A percentile compares a stretch with the other conserved stretches of the same genome.
Evolutionary conservation across 768 basidiomycete species (phyloP).

Genomic region (Thelephora aurantiotincta): DNA sequence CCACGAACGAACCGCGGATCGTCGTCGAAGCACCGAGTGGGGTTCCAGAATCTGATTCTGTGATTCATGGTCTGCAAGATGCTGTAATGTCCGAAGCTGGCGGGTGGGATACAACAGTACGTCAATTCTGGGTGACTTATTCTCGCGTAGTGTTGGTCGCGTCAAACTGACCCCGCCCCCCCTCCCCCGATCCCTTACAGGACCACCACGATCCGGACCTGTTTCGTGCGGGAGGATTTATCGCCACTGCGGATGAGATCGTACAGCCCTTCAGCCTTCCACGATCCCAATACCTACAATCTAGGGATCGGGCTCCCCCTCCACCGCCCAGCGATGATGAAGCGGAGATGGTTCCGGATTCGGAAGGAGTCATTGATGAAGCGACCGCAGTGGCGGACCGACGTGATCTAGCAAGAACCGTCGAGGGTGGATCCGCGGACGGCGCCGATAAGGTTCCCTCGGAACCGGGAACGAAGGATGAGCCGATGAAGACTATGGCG

Average conservation of each 20-base stretch:
- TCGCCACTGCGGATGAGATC: constrained; percentile 56
- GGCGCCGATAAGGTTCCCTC: constrained; percentile 11
- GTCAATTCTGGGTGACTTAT: too few species aligned
- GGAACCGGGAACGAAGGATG: constrained; percentile 7
- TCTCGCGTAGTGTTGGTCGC: too few species aligned
- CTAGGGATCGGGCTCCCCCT: constrained; percentile 12
- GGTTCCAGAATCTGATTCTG: too few species aligned
- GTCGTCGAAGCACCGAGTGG: too few species aligned
- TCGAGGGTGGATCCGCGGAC: constrained; percentile 5
- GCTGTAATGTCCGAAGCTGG: too few species aligned
- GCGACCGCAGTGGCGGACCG: constrained; percentile 1
- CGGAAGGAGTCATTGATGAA: constrained; percentile 5
- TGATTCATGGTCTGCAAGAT: too few species aligned
- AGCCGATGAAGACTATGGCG: constrained; percentile 44
- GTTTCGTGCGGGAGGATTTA: constrained; percentile 37
- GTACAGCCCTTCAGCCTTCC: constrained; percentile 64
- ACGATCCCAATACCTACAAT: constrained; percentile 20
- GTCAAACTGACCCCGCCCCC: too few species aligned
- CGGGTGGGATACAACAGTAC: too few species aligned
- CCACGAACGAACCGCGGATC: not conserved
- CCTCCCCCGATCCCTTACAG: too few species aligned
- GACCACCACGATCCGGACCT: too few species aligned
- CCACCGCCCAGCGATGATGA: constrained; percentile 3
- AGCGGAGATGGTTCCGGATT: not conserved
- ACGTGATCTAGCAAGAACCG: too few species aligned